phyloP scores from a whole-genome alignment of 148 eudicot genomes.

The Vaccinium corymbosum region DNA sequence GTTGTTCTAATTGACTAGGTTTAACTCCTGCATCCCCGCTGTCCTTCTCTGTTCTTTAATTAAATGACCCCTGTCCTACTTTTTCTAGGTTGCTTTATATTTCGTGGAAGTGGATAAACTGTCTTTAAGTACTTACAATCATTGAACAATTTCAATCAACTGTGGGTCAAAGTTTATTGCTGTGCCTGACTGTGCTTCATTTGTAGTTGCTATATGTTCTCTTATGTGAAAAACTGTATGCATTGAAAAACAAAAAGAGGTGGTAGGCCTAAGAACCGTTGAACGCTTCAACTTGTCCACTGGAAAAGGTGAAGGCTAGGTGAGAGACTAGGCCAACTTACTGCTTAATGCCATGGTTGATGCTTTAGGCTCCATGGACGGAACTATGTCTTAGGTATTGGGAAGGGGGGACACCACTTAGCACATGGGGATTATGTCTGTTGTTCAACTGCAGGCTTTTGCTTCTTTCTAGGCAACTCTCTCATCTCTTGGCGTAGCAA shows the following conservation, averaged over 20 bases:
- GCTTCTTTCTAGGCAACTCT: too few relatives aligned
- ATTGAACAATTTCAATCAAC: neutral
- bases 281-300: neutral
- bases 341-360: too few relatives aligned
- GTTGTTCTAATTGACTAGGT: neutral
- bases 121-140: neutral
- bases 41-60: neutral
- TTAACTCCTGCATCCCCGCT: neutral
- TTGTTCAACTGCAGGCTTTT: too few relatives aligned
- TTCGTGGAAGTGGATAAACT: neutral
- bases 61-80: neutral
- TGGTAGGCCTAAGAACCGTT: neutral
- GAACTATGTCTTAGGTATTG: too few relatives aligned
- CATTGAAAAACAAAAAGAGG: neutral
- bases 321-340: neutral
- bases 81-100: neutral
- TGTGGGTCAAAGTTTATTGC: neutral
- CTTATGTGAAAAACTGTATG: neutral
- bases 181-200: neutral
- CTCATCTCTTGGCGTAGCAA: too few relatives aligned
- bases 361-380: too few relatives aligned
- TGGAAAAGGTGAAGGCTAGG: neutral
- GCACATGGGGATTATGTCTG: too few relatives aligned
- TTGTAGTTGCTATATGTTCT: constrained; percentile 8
- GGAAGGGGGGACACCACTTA: too few relatives aligned